phyloP scores from a whole-genome alignment of 139 green algal genomes.

The Chlorella vulgaris region DNA sequence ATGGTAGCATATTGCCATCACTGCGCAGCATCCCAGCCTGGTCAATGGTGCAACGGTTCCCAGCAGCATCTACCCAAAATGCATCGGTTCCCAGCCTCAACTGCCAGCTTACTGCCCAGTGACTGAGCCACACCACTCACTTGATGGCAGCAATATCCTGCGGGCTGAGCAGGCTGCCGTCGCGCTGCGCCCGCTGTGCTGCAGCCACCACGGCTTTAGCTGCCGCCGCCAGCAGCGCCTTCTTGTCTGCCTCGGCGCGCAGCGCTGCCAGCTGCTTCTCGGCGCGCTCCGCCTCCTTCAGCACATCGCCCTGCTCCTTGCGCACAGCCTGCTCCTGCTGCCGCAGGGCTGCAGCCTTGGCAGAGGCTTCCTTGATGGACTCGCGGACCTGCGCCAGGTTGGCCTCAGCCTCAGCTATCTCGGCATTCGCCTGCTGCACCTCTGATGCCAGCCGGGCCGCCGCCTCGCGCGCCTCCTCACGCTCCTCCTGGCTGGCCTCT shows the following conservation, averaged over 20 bases:
- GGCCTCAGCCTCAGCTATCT: conserved; percentile 42
- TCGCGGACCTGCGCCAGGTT: conserved; percentile 2
- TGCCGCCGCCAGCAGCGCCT: conserved; percentile 38
- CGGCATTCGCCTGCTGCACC: conserved; percentile 39
- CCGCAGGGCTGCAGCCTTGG: not conserved
- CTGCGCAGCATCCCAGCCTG: too few species aligned
- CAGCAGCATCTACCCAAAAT: too few species aligned
- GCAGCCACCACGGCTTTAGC: conserved; percentile 61
- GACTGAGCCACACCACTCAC: conserved; percentile 2
- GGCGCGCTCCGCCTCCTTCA: conserved; percentile 47
- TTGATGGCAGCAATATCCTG: conserved; percentile 45
- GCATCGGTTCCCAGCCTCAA: not conserved
- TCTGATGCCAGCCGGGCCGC: conserved; percentile 36
- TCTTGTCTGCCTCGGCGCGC: conserved; percentile 35
- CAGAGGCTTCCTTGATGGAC: not conserved
- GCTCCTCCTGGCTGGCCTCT: conserved; percentile 38
- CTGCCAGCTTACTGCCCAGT: not conserved
- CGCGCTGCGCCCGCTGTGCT: conserved; percentile 44
- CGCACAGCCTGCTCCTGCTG: conserved; percentile 34
- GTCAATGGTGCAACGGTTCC: too few species aligned
- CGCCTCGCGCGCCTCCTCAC: conserved; percentile 27
- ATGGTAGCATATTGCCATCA: too few species aligned
- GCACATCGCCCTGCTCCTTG: conserved; percentile 33
- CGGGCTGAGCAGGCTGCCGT: conserved; percentile 38
- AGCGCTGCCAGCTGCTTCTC: conserved; percentile 40